A percentile compares a stretch with the other conserved stretches of the same genome.
These are phyloP conservation scores for Diaporthe caulivora DNA, from an alignment of 2,329 filamentous ascomycete species.

Conservation along the genomic window DNA sequence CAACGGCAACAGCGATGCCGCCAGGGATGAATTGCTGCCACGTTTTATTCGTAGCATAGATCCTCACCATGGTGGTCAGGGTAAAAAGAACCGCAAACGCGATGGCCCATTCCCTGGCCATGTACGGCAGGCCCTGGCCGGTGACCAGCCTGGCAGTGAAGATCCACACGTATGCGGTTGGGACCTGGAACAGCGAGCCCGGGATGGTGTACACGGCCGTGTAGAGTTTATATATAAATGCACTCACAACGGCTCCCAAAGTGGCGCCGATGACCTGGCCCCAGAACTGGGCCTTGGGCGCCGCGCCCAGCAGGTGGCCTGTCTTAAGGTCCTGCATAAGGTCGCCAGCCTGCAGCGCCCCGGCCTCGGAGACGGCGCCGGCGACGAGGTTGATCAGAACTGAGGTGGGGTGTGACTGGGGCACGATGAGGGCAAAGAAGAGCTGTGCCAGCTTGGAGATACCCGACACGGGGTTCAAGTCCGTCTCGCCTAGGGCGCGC, in stretches of 20 bases:
- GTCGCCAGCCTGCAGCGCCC: slow-evolving; percentile 94
- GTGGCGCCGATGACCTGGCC: slow-evolving; percentile 93
- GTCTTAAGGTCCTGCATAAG: slow-evolving; percentile 98
- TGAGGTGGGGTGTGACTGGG: slow-evolving; percentile 81
- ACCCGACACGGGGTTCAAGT: slow-evolving; percentile 94
- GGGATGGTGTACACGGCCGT: slow-evolving; percentile 89
- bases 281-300: slow-evolving; percentile 95
- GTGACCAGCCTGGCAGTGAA: slow-evolving; percentile 95
- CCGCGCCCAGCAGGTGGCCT: slow-evolving; percentile 90
- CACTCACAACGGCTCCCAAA: slow-evolving; percentile 86
- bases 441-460: slow-evolving; percentile 97
- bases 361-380: slow-evolving; percentile 73
- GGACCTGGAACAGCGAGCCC: slow-evolving; percentile 90
- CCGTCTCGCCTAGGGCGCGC: slow-evolving; percentile 81
- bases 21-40: slow-evolving; percentile 88
- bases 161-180: slow-evolving; percentile 96
- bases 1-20: slow-evolving; percentile 95
- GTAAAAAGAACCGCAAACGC: slow-evolving; percentile 82
- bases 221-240: slow-evolving; percentile 90
- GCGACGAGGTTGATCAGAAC: slow-evolving; percentile 97
- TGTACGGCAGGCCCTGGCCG: slow-evolving; percentile 85
- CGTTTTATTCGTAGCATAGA: slow-evolving; percentile 63
- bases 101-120: slow-evolving; percentile 84
- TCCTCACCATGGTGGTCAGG: slow-evolving; percentile 76
- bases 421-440: slow-evolving; percentile 92